A percentile compares a stretch with the other conserved stretches of the same genome.
Conservation (phyloP, 192 early-diverging fungal species). For the Gaertneriomyces semiglobifer region DNA sequence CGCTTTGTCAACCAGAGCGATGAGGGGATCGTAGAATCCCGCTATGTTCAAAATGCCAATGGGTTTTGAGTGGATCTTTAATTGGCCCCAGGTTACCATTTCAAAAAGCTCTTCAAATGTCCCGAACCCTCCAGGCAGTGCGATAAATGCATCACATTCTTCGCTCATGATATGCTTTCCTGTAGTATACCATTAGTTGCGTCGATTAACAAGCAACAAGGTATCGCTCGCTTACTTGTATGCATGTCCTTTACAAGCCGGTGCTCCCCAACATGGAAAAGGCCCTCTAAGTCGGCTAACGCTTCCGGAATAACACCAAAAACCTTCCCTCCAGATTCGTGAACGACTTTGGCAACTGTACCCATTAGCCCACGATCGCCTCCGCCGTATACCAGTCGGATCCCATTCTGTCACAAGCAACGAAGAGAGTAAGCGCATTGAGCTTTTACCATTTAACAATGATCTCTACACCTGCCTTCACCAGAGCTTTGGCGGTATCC, state of each 20-base stretch:
- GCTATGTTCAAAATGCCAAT: conserved; percentile 73
- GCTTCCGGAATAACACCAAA: conserved; percentile 72
- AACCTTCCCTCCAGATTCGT: conserved; percentile 57
- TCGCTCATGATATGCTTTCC: conserved; percentile 70
- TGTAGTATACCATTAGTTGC: neutral
- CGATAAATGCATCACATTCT: conserved; percentile 67
- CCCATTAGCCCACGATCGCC: conserved; percentile 72
- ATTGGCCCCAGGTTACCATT: conserved; percentile 71
- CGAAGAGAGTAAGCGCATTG: neutral
- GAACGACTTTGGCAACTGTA: conserved; percentile 63
- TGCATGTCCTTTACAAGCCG: conserved; percentile 67
- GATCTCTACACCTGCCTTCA: neutral
- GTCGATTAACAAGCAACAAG: neutral
- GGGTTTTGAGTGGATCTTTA: conserved; percentile 79
- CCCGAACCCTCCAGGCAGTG: conserved; percentile 77
- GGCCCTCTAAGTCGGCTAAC: conserved; percentile 22
- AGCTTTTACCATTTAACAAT: neutral
- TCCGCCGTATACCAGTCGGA: conserved; percentile 44
- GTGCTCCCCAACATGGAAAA: conserved; percentile 38
- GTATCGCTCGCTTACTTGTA: conserved; percentile 38
- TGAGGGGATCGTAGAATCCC: conserved; percentile 71
- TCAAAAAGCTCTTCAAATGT: conserved; percentile 89
- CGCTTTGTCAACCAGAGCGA: conserved; percentile 59
- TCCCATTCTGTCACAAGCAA: neutral
- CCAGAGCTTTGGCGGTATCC: conserved; percentile 20